Evolutionary conservation across 164 flowering plant species (phyloP).

Genomic region (Nelumbo lutea): DNA sequence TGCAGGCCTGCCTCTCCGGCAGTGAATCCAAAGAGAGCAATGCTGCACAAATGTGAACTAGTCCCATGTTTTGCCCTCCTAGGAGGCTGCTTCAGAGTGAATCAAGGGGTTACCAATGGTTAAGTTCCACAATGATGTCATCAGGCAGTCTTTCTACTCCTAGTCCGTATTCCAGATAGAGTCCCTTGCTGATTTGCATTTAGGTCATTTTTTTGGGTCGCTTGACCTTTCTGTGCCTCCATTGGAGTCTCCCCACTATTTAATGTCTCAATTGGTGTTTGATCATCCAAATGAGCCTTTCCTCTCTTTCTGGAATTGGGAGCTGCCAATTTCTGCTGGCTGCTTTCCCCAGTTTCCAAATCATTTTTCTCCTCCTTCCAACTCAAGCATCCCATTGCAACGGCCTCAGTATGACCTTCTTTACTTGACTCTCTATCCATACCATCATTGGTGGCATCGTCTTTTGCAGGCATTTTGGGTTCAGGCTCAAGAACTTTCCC

Average conservation of each 20-base stretch:
- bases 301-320: conserved; percentile 21
- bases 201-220: neutral
- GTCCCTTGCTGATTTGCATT: neutral
- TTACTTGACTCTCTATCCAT: neutral
- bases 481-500: neutral
- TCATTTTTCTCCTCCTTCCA: conserved; percentile 6
- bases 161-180: neutral
- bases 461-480: conserved; percentile 1
- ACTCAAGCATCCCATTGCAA: conserved; percentile 4
- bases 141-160: neutral
- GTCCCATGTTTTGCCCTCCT: too few relatives aligned
- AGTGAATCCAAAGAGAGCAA: too few relatives aligned
- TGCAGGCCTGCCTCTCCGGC: too few relatives aligned
- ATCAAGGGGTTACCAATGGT: too few relatives aligned
- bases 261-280: neutral
- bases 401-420: neutral
- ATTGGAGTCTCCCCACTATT: neutral
- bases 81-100: too few relatives aligned
- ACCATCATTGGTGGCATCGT: neutral
- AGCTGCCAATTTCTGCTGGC: conserved; percentile 10
- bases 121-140: neutral
- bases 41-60: too few relatives aligned
- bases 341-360: conserved; percentile 8
- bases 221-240: neutral
- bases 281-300: conserved; percentile 4